These are phyloP conservation scores for Citrullus amarus DNA, from an alignment of 306 rosid genomes.

Conservation along the genomic window DNA sequence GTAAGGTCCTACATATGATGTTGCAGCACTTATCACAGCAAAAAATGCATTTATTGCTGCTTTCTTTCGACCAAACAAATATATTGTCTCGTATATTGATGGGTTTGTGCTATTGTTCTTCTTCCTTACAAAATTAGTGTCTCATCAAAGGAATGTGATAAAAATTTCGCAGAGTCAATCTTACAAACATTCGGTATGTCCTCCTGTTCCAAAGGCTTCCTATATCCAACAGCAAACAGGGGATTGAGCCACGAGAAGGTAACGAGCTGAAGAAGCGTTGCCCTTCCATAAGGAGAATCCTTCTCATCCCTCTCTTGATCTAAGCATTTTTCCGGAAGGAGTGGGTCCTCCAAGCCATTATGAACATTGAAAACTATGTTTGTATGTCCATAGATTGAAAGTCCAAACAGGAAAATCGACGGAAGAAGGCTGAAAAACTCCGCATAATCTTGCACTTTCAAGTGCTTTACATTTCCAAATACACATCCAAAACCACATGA, in stretches of 20 bases:
- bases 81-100: slow-evolving; percentile 59
- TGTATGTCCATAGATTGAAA: slow-evolving; percentile 60
- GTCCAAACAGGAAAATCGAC: slow-evolving; percentile 36
- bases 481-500: slow-evolving; percentile 24
- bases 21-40: slow-evolving; percentile 53
- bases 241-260: slow-evolving; percentile 94
- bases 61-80: slow-evolving; percentile 56
- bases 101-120: slow-evolving; percentile 46
- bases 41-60: slow-evolving; percentile 60
- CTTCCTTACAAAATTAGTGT: slow-evolving; percentile 41
- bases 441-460: slow-evolving; percentile 35
- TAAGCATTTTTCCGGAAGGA: slow-evolving; percentile 33
- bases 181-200: slow-evolving; percentile 59
- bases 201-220: slow-evolving; percentile 50
- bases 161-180: slow-evolving; percentile 59
- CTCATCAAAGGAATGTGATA: slow-evolving; percentile 41
- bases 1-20: slow-evolving; percentile 93
- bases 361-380: slow-evolving; percentile 18
- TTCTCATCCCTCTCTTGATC: slow-evolving; percentile 12
- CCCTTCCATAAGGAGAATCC: slow-evolving; percentile 57
- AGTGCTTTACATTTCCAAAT: slow-evolving; percentile 17
- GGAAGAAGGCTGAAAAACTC: slow-evolving; percentile 43
- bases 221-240: slow-evolving; percentile 52
- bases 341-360: slow-evolving; percentile 49
- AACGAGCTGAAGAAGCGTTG: slow-evolving; percentile 52